phyloP scores from a whole-genome alignment of 1,284 basidiomycete genomes.

The Heterobasidion occidentale region DNA sequence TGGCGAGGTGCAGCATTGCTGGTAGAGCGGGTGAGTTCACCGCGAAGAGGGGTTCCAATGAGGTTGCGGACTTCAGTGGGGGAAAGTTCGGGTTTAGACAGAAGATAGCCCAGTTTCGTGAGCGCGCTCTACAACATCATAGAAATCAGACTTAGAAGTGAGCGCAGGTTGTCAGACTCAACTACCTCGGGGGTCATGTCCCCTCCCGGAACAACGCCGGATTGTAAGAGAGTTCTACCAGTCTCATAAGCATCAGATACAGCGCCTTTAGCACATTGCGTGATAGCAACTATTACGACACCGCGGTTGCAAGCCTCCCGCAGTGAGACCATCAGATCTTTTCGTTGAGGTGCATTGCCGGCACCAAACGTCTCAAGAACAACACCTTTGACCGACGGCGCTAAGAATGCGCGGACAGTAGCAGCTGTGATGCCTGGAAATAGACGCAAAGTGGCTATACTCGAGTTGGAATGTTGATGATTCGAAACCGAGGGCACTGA shows the following conservation, averaged over 20 bases:
- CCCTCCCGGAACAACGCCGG: conserved; percentile 72
- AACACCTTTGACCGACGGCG: conserved; percentile 66
- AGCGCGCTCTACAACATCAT: conserved; percentile 44
- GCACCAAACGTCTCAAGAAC: conserved; percentile 88
- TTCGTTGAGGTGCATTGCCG: conserved; percentile 74
- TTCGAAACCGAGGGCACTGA: conserved; percentile 3
- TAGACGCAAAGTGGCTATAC: conserved; percentile 64
- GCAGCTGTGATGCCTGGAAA: conserved; percentile 81
- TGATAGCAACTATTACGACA: conserved; percentile 85
- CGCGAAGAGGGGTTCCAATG: conserved; percentile 76
- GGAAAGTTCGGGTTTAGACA: conserved; percentile 77
- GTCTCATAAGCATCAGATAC: conserved; percentile 80
- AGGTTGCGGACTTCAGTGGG: conserved; percentile 64
- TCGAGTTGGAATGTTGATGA: background rate
- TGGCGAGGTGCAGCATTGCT: conserved; percentile 10
- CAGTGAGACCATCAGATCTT: conserved; percentile 61
- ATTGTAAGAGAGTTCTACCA: conserved; percentile 63
- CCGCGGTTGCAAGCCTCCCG: conserved; percentile 78
- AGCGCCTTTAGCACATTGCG: conserved; percentile 81
- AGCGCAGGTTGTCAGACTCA: background rate
- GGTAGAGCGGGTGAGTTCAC: conserved; percentile 65
- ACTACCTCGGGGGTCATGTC: conserved; percentile 93
- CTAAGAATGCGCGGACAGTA: conserved; percentile 67
- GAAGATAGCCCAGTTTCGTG: conserved; percentile 81
- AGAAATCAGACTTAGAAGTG: conserved; percentile 5